phyloP scores from a whole-genome alignment of 805 yeast species.

The Metschnikowia lachancei region DNA sequence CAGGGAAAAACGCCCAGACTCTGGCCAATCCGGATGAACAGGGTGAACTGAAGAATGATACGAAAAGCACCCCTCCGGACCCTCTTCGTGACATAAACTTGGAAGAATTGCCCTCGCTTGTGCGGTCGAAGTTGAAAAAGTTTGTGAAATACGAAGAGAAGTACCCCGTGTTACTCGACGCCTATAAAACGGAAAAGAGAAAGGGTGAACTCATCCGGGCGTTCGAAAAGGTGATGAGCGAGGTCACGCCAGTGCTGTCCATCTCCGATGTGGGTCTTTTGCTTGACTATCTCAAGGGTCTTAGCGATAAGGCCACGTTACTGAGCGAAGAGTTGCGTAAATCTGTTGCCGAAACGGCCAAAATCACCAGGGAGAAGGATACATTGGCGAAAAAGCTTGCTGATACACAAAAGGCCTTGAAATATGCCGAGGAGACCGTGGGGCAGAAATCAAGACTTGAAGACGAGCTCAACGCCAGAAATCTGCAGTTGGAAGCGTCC shows the following conservation, averaged over 20 bases:
- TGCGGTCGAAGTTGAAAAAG: slow-evolving; percentile 64
- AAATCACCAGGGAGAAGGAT: slow-evolving; percentile 12
- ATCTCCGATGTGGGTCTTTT: slow-evolving; percentile 70
- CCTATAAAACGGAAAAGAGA: slow-evolving; percentile 77
- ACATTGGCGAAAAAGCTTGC: slow-evolving; percentile 12
- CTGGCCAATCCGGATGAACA: too few relatives aligned
- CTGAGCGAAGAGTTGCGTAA: slow-evolving; percentile 64
- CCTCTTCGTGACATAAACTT: slow-evolving; percentile 27
- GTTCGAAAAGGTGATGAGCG: slow-evolving; percentile 71
- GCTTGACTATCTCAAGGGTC: slow-evolving; percentile 64
- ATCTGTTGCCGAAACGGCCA: slow-evolving; percentile 30
- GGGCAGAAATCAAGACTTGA: slow-evolving; percentile 8
- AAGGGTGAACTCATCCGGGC: slow-evolving; percentile 55
- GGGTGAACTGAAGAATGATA: too few relatives aligned
- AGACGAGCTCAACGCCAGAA: slow-evolving; percentile 6
- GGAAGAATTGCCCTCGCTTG: slow-evolving; percentile 52
- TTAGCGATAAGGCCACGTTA: slow-evolving; percentile 58
- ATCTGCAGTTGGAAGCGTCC: slow-evolving; percentile 1
- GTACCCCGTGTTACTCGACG: slow-evolving; percentile 80
- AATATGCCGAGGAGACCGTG: slow-evolving; percentile 18
- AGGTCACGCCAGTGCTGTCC: slow-evolving; percentile 75
- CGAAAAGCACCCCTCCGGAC: slow-evolving; percentile 1
- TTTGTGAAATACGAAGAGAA: slow-evolving; percentile 85
- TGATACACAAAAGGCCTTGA: slow-evolving; percentile 16
- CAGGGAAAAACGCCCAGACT: neutral